Percentiles rank a stretch among this genome's conserved stretches.
Conservation (phyloP, 2,329 filamentous ascomycete species). For the Fusarium sp. region DNA sequence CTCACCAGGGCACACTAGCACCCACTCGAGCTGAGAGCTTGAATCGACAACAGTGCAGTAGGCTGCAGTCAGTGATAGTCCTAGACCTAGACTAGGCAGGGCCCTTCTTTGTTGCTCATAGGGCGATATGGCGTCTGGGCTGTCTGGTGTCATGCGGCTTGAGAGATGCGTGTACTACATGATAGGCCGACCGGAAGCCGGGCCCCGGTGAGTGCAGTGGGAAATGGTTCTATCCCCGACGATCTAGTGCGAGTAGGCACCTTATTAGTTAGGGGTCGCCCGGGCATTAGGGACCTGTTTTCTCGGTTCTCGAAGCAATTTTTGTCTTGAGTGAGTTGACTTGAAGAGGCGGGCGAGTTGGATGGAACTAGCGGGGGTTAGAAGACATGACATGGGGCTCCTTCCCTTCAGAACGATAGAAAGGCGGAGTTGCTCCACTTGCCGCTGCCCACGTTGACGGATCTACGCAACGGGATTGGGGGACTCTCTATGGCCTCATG, state of each 20-base stretch:
- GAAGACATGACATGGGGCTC: not conserved
- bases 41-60: constrained; percentile 19
- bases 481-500: constrained; percentile 11
- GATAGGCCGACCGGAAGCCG: constrained; percentile 19
- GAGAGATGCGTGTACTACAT: constrained; percentile 24
- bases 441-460: constrained; percentile 29
- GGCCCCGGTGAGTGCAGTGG: constrained; percentile 7
- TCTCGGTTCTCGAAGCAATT: constrained; percentile 8
- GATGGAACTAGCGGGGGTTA: not conserved
- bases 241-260: not conserved
- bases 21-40: constrained; percentile 15
- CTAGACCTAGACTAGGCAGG: not conserved
- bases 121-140: not conserved
- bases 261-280: constrained; percentile 3
- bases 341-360: not conserved
- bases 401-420: constrained; percentile 3
- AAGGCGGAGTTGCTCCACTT: constrained; percentile 30
- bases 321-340: constrained; percentile 1
- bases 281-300: not conserved
- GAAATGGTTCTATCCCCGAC: not conserved
- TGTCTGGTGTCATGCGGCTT: constrained; percentile 5
- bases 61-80: not conserved
- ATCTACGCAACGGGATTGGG: constrained; percentile 34
- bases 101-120: constrained; percentile 12
- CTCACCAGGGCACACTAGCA: constrained; percentile 29